Evolutionary conservation across 805 yeast genomes (phyloP).

Genomic region (Barnettozyma populi): DNA sequence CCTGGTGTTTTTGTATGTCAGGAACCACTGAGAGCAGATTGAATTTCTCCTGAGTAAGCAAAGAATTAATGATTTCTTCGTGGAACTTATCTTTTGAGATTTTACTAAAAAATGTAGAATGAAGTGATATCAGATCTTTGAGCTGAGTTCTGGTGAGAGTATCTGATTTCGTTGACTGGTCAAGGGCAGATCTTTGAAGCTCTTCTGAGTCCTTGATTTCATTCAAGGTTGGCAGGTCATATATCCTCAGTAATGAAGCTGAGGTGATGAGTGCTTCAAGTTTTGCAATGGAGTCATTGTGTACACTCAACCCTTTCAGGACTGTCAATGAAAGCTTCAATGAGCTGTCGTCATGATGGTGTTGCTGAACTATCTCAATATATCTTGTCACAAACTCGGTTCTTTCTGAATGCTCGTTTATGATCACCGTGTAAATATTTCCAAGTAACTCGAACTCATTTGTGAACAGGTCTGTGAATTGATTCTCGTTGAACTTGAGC

Average conservation of each 20-base stretch:
- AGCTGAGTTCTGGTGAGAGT: not conserved
- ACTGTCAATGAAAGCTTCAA: not conserved
- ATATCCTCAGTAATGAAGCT: not conserved
- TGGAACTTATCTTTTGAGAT: not conserved
- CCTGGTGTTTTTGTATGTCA: not conserved
- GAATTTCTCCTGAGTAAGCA: conserved; percentile 1
- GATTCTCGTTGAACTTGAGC: conserved; percentile 1
- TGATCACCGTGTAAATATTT: not conserved
- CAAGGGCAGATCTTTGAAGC: not conserved
- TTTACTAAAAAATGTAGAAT: not conserved
- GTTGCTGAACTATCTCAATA: not conserved
- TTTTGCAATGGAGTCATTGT: not conserved
- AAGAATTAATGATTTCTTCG: not conserved
- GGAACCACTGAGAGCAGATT: not conserved
- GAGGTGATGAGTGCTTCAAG: not conserved
- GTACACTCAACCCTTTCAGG: not conserved
- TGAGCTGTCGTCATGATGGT: not conserved
- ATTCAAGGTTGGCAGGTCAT: not conserved
- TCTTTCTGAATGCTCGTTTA: not conserved
- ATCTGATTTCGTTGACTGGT: not conserved
- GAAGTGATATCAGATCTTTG: not conserved
- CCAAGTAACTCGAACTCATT: not conserved
- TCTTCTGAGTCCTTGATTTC: not conserved
- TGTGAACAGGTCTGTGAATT: not conserved
- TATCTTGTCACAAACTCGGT: not conserved